These are phyloP conservation scores for Draba incana DNA, from an alignment of 345 rosid genomes.

Conservation along the genomic window DNA sequence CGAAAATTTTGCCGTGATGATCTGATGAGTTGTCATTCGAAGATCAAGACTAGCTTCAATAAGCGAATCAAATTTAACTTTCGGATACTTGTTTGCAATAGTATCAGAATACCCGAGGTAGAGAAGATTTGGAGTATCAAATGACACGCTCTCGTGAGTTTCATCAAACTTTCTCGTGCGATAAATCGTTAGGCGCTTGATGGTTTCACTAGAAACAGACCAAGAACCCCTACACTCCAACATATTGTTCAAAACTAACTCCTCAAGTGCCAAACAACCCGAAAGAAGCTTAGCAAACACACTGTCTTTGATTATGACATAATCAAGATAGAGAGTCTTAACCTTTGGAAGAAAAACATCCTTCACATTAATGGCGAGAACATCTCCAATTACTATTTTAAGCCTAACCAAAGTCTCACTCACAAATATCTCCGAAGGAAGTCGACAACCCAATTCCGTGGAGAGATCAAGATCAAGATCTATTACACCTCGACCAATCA, in stretches of 20 bases:
- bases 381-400: neutral
- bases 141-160: neutral
- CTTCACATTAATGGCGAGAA: neutral
- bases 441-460: neutral
- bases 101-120: neutral
- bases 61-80: neutral
- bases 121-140: neutral
- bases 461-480: neutral
- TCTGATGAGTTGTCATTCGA: neutral
- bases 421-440: slow-evolving; percentile 1
- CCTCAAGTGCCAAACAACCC: no score
- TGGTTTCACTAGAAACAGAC: neutral
- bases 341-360: slow-evolving; percentile 13
- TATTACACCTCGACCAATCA: neutral
- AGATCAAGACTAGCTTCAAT: neutral
- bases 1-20: no score
- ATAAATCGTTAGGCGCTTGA: neutral
- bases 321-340: neutral
- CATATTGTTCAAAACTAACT: slow-evolving; percentile 2
- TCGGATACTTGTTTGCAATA: slow-evolving; percentile 6
- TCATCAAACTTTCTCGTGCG: neutral
- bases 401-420: slow-evolving; percentile 20
- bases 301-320: neutral
- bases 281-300: neutral
- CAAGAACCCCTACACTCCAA: neutral